Base-by-base conservation (phyloP, 352 stramenopile genomes). In the Aphanomyces euteiches region DNA sequence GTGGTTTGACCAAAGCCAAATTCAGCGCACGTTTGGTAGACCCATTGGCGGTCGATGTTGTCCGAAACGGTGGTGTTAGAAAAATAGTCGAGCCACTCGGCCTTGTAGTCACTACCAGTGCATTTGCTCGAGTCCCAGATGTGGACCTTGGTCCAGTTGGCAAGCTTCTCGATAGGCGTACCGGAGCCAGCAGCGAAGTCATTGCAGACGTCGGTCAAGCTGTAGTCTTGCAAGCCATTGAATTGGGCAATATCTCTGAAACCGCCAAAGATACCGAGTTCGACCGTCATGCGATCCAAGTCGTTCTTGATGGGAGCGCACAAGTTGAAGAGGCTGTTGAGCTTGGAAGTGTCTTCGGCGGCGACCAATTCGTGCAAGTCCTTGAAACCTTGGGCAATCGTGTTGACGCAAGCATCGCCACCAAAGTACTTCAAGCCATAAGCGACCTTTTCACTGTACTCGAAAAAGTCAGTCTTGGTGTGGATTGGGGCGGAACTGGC, bases 1-100 rank as follows among this genome's bases (percentile, higher is more conserved):
- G 17, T 37, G 15, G 57, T 50, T 47, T 66, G 57, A 66, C 8
- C 57, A 66, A 66, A 66, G 41, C 57, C 57, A 47, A 66, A 66
- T 53, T 80, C 74, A 28, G 37, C 15, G 57, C 57, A 66, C 57
- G 57, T 66, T 43, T 66, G 57, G 57, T 54, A 66, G 15, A 37
- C 1, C 57, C 57, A 66, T 21, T 66, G 57, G 41, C 57, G 57
- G 8, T 50, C 1, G 57, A 58, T 66, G 41, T 66, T 66, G 57
- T 40, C 57, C 41, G 57, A 19, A 12, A 36, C 7, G 17, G 17
- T 43, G 41, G 57, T 37, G 54, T 66, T 2, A 36, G 8, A 7
- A 10, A 66, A 1, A 1, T 1, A 17, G 8, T 47, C n/a, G 41
- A 66, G 7, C 8, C 34, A 50, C 15, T 66, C 17, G 8, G 15